These are phyloP conservation scores for Entomortierella lignicola DNA, from an alignment of 192 early-diverging fungal species.

Conservation along the genomic window DNA sequence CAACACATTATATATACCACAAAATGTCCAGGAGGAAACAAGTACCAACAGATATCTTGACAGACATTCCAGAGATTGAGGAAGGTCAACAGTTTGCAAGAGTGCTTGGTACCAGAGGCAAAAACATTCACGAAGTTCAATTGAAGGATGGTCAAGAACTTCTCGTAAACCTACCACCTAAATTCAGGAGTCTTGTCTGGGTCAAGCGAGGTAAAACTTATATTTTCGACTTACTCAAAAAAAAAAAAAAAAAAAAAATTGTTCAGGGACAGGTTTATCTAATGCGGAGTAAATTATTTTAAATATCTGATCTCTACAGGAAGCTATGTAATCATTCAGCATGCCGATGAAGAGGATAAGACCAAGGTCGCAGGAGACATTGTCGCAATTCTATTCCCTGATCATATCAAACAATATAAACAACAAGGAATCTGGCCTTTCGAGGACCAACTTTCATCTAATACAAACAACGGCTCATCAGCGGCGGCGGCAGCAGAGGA, in stretches of 20 bases:
- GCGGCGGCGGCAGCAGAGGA: not conserved
- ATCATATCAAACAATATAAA: conserved; percentile 79
- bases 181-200: conserved; percentile 86
- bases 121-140: conserved; percentile 78
- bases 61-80: conserved; percentile 37
- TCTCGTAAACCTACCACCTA: conserved; percentile 79
- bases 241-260: too few species aligned
- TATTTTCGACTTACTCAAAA: not conserved
- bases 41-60: conserved; percentile 46
- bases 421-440: conserved; percentile 70
- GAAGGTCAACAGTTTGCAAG: conserved; percentile 65
- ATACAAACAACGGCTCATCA: conserved; percentile 3
- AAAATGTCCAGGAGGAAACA: conserved; percentile 56
- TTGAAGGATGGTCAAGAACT: conserved; percentile 63
- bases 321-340: conserved; percentile 75
- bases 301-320: conserved; percentile 46
- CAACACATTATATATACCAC: not conserved
- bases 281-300: conserved; percentile 3
- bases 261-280: not conserved
- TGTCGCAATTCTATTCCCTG: conserved; percentile 74
- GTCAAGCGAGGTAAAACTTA: conserved; percentile 75
- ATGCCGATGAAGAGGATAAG: conserved; percentile 61
- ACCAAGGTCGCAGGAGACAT: conserved; percentile 85
- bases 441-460: conserved; percentile 17
- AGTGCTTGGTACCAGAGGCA: conserved; percentile 75